These are phyloP conservation scores for Penicillium dipodomyicola DNA, from an alignment of 495 filamentous ascomycete genomes.

Conservation along the genomic window DNA sequence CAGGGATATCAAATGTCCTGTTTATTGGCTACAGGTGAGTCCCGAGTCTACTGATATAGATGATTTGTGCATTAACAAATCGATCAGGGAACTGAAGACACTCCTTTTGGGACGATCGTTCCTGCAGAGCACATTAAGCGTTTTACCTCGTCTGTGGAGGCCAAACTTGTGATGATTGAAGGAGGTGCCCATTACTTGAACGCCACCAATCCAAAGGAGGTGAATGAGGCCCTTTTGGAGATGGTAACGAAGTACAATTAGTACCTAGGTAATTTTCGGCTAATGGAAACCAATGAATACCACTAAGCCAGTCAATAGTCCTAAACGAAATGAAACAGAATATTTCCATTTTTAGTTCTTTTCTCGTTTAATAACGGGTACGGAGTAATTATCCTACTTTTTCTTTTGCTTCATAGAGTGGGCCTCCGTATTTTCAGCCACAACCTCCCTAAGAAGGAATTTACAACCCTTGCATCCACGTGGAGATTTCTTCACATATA, in stretches of 20 bases:
- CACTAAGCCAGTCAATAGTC: too few relatives aligned
- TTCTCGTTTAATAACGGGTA: too few relatives aligned
- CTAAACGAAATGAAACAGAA: too few relatives aligned
- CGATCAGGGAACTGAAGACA: slow-evolving; percentile 52
- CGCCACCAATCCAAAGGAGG: slow-evolving; percentile 55
- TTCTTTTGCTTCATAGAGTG: not conserved
- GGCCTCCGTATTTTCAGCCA: not conserved
- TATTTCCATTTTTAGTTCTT: too few relatives aligned
- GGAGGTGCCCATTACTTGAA: slow-evolving; percentile 60
- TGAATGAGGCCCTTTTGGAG: slow-evolving; percentile 50
- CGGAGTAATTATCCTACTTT: too few relatives aligned
- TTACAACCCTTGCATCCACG: not conserved
- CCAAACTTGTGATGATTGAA: slow-evolving; percentile 49
- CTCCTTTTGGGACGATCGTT: slow-evolving; percentile 46
- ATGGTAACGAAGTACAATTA: slow-evolving; percentile 35
- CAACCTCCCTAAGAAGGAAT: not conserved
- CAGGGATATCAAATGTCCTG: slow-evolving; percentile 58
- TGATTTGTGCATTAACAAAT: slow-evolving; percentile 1
- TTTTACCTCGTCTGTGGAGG: slow-evolving; percentile 53
- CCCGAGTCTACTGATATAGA: not conserved
- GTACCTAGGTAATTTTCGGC: too few relatives aligned
- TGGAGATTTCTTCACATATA: not conserved
- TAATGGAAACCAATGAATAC: too few relatives aligned
- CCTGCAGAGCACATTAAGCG: slow-evolving; percentile 56
- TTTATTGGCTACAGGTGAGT: slow-evolving; percentile 63